These are phyloP conservation scores for Tolypocladium album DNA, from an alignment of 2,329 filamentous ascomycete species.

Conservation along the genomic window DNA sequence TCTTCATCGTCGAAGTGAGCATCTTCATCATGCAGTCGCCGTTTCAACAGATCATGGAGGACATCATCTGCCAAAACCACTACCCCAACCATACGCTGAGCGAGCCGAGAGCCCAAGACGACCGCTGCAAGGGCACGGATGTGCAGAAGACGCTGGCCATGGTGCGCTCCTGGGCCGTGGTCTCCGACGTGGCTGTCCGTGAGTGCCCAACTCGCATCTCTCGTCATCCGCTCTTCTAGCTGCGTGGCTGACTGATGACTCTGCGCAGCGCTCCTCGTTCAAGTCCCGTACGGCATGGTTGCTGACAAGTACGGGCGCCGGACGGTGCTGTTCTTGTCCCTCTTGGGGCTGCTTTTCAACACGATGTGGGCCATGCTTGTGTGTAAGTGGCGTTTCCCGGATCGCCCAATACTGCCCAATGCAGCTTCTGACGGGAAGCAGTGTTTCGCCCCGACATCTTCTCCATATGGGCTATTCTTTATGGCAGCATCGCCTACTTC, in stretches of 20 bases:
- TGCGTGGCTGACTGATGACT: background rate
- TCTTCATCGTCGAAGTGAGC: slow-evolving; percentile 33
- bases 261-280: slow-evolving; percentile 25
- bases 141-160: slow-evolving; percentile 42
- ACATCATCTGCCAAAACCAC: slow-evolving; percentile 38
- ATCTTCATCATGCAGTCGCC: slow-evolving; percentile 28
- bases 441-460: slow-evolving; percentile 25
- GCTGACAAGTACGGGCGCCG: slow-evolving; percentile 35
- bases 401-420: background rate
- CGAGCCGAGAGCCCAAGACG: slow-evolving; percentile 20
- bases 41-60: slow-evolving; percentile 38
- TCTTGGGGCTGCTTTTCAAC: slow-evolving; percentile 19
- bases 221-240: background rate
- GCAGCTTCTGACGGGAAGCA: slow-evolving; percentile 6
- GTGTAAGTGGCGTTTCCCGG: slow-evolving; percentile 12
- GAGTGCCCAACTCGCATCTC: slow-evolving; percentile 6
- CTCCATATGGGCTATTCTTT: slow-evolving; percentile 28
- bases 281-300: slow-evolving; percentile 35
- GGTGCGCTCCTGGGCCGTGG: slow-evolving; percentile 34
- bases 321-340: slow-evolving; percentile 25
- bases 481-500: slow-evolving; percentile 21
- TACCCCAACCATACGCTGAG: slow-evolving; percentile 28
- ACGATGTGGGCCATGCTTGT: slow-evolving; percentile 18
- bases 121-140: slow-evolving; percentile 34
- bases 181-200: slow-evolving; percentile 36